Base-by-base conservation (phyloP, 192 early-diverging fungal genomes). In the Endogone sp. region DNA sequence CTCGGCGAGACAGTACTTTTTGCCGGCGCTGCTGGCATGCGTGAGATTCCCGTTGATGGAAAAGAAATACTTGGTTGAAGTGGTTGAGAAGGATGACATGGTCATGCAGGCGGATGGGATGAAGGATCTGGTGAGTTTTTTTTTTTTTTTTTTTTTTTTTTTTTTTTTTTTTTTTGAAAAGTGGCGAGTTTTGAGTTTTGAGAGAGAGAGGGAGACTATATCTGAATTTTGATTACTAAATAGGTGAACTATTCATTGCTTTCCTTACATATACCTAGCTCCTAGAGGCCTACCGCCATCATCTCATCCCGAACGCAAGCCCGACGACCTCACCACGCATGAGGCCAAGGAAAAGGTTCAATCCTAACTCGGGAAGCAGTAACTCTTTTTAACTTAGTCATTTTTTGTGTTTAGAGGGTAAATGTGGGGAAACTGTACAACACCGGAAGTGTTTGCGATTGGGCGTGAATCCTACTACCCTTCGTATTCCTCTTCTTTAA, bases 11-110 rank as follows among this genome's bases (percentile, higher is more conserved):
- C 4, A 61, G 26, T 37, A 61, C 23, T 61, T 60, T 9, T 44
- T 76, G 27, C 70, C 75, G 9, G 58, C 62, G 11, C 64, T 80
- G 58, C 56, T 80, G 11, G 67, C 76, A 29, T 73, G 72, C n/a
- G 67, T 80, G 30, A 25, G 72, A 29, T 80, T 80, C 30, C 79
- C 79, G 3, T 22, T 74, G 9, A 80, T 80, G 63, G 22, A 56
- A 25, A 65, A 65, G 22, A 31, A 64, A n/a, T 76, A 66, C 64
- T 63, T 80, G 58, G 26, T 64, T 16, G 69, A 70, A 29, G 62
- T 62, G 21, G 69, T 80, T 31, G 72, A 70, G 30, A 64, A 13
- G 24, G 55, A 78, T 67, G 31, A 30, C 1, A 55, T 64, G 25
- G 65, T 78, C 1, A 78, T 78, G 76, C 55, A 30, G 3, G 59